phyloP scores from a whole-genome alignment of 139 green algal genomes.

The Parachlorella kessleri region DNA sequence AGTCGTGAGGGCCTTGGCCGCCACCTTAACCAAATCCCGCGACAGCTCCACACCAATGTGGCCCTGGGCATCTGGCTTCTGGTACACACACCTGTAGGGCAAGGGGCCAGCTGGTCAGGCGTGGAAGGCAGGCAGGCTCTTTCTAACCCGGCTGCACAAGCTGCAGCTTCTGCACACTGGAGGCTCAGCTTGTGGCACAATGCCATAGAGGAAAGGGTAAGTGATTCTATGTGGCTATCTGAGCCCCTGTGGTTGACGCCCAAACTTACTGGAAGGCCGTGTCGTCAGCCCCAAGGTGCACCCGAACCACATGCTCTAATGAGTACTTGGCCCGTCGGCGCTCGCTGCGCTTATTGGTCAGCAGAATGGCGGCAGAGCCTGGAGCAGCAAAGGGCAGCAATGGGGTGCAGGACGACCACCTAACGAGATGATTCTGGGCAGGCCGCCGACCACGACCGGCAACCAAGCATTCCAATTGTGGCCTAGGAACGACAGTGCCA shows the following conservation, averaged over 20 bases:
- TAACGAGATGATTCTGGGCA: too few relatives aligned
- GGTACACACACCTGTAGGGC: conserved; percentile 58
- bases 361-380: conserved; percentile 52
- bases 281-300: conserved; percentile 73
- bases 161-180: too few relatives aligned
- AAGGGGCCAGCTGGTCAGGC: neutral
- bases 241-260: too few relatives aligned
- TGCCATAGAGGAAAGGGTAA: too few relatives aligned
- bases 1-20: conserved; percentile 49
- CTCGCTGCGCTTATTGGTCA: conserved; percentile 69
- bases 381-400: too few relatives aligned
- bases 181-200: too few relatives aligned
- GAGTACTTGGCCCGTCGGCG: conserved; percentile 68
- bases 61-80: conserved; percentile 48
- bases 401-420: too few relatives aligned
- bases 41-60: conserved; percentile 63
- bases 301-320: conserved; percentile 66
- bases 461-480: too few relatives aligned
- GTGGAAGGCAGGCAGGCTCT: neutral
- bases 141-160: too few relatives aligned
- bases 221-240: too few relatives aligned
- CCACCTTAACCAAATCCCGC: conserved; percentile 58
- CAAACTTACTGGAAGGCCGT: conserved; percentile 64
- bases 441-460: too few relatives aligned
- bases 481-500: too few relatives aligned